phyloP scores from a whole-genome alignment of 2,329 filamentous ascomycete genomes.

The Westerdykella ornata region DNA sequence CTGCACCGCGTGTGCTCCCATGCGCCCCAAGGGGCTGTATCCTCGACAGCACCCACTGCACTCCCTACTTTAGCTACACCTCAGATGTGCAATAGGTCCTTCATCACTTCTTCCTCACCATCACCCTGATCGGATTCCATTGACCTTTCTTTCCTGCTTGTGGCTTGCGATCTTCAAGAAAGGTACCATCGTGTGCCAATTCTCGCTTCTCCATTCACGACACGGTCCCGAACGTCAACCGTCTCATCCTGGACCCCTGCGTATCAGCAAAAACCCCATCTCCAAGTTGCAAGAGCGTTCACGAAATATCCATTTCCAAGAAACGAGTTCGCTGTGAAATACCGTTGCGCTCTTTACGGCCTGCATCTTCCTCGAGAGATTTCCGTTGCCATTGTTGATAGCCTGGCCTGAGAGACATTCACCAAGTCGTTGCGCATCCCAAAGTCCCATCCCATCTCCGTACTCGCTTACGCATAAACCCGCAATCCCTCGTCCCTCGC shows the following conservation, averaged over 20 bases:
- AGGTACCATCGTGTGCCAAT: conserved; percentile 1
- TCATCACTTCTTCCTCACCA: conserved; percentile 14
- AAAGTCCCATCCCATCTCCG: background rate
- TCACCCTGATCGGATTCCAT: conserved; percentile 11
- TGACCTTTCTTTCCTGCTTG: conserved; percentile 8
- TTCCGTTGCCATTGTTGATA: background rate
- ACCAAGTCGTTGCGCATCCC: background rate
- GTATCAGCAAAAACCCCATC: conserved; percentile 16
- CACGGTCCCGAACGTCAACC: conserved; percentile 26
- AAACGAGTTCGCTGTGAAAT: too few relatives aligned
- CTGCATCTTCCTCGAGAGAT: background rate
- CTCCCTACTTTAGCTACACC: conserved; percentile 12
- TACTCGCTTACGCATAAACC: conserved; percentile 17
- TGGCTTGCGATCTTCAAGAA: conserved; percentile 8
- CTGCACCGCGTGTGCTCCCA: conserved; percentile 12
- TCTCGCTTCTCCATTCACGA: conserved; percentile 8
- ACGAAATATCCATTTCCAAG: too few relatives aligned
- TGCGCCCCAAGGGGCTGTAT: conserved; percentile 14
- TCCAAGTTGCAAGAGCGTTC: background rate
- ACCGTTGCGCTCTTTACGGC: too few relatives aligned
- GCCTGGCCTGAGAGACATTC: background rate
- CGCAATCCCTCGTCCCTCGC: conserved; percentile 17
- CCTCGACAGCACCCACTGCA: conserved; percentile 3
- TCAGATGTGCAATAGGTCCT: conserved; percentile 5
- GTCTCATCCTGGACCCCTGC: conserved; percentile 29